Evolutionary conservation across 2,329 filamentous ascomycete genomes (phyloP), one percentile per base, ranked within the genome.

Genomic region (Botrytis pseudocinerea): DNA sequence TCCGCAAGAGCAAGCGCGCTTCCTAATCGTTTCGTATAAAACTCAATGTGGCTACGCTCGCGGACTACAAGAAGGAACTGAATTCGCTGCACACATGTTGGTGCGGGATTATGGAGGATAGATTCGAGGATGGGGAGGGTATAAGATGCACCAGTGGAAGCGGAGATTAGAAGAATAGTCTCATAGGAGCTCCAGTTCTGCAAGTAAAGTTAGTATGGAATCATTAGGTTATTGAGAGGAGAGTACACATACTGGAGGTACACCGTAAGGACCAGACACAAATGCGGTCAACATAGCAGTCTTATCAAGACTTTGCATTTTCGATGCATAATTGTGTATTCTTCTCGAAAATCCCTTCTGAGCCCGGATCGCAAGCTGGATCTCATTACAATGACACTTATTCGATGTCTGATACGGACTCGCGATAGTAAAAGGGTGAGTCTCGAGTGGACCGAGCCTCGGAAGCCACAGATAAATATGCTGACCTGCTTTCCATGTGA

Each of bases 351-450:
- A 90, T 8, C 88, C 88, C 14, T 78, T 79, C 76, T 90, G 88
- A 9, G 85, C 84, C 12, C 87, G 84, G 28, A 90, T 82, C 2
- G 90, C 85, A 5, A 90, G 83, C 79, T 90, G 88, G 61, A 90
- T 88, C 79, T 89, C 87, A 82, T 87, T 89, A 51, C 76, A 77
- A 59, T 75, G 74, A 48, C 76, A 77, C 74, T 75, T 74, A 46
- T 73, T 73, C 60, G 86, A 85, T 74, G 87, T 88, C 1, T 84
- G 84, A 40, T 84, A 86, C 1, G 85, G 83, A 18, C 86, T 79
- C n/a, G 88, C 88, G 59, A 90, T 88, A 7, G 88, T 90, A 79
- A 89, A 90, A 0, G 88, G 88, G 74, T 90, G 88, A 0, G 87
- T 85, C 76, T 90, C 88, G 8, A 88, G 78, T 1, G 83, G 82